Conservation (phyloP, 2,329 filamentous ascomycete species). For the Botryotinia narcissicola region DNA sequence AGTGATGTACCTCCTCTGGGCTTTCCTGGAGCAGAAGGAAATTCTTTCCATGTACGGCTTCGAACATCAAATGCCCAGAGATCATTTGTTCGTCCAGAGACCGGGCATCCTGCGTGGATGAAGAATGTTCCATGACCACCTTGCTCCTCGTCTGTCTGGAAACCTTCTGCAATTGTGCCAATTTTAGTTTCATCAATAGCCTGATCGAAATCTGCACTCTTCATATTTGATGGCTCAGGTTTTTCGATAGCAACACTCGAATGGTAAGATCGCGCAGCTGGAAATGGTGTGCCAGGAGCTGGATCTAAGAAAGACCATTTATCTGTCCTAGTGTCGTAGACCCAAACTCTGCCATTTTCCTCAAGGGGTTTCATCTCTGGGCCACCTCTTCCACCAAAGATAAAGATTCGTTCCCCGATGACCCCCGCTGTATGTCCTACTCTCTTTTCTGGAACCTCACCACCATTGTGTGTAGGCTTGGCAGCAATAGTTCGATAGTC, state of each 20-base stretch:
- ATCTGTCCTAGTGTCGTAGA: slow-evolving; percentile 63
- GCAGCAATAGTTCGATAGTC: slow-evolving; percentile 60
- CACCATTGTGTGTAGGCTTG: slow-evolving; percentile 41
- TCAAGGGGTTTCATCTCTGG: slow-evolving; percentile 67
- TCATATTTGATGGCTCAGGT: slow-evolving; percentile 41
- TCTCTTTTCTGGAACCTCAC: slow-evolving; percentile 60
- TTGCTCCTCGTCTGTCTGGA: slow-evolving; percentile 56
- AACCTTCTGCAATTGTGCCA: slow-evolving; percentile 54
- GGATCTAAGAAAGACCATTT: slow-evolving; percentile 67
- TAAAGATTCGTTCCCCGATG: slow-evolving; percentile 68
- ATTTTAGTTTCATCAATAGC: slow-evolving; percentile 53
- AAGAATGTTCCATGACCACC: slow-evolving; percentile 69
- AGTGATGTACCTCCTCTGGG: slow-evolving; percentile 67
- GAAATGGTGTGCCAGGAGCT: slow-evolving; percentile 48
- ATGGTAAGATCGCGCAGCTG: slow-evolving; percentile 70
- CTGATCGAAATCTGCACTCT: slow-evolving; percentile 31
- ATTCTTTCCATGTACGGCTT: slow-evolving; percentile 62
- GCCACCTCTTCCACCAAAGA: slow-evolving; percentile 78
- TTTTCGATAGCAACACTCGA: slow-evolving; percentile 56
- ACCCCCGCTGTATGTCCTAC: slow-evolving; percentile 71
- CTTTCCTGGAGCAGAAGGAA: slow-evolving; percentile 65
- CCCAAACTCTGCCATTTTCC: slow-evolving; percentile 73
- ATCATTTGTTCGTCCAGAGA: slow-evolving; percentile 61
- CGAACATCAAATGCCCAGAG: slow-evolving; percentile 75
- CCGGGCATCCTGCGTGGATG: slow-evolving; percentile 71